Conservation (phyloP, 305 asterid species). For the Solanum hybrid region DNA sequence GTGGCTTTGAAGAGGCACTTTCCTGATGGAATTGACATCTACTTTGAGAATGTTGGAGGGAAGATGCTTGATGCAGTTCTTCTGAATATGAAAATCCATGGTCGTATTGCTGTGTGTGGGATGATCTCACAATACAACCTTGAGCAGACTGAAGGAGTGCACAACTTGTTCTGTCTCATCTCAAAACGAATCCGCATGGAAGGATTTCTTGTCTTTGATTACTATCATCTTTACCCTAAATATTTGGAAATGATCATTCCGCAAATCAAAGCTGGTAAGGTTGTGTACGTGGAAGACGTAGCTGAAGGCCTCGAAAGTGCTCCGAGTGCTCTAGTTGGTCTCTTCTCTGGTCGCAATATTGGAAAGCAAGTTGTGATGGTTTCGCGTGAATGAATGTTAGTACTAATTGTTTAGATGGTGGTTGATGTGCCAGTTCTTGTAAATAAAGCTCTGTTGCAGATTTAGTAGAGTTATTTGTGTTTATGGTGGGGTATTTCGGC, state of each 20-base stretch:
- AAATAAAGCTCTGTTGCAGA: neutral
- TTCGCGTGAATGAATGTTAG: neutral
- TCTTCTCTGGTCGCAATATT: neutral
- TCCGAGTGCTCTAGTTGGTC: neutral
- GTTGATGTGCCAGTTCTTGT: neutral
- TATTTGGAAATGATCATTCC: slow-evolving; percentile 5
- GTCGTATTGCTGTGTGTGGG: slow-evolving; percentile 8
- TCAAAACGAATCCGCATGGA: neutral
- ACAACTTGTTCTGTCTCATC: neutral
- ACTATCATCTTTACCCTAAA: neutral
- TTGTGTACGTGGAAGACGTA: neutral
- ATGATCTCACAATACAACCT: slow-evolving; percentile 9
- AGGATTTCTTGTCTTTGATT: neutral
- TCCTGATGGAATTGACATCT: neutral
- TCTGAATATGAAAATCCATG: slow-evolving; percentile 1
- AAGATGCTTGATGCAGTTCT: neutral
- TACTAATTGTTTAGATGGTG: neutral
- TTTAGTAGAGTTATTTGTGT: neutral
- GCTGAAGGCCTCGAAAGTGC: neutral
- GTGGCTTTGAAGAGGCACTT: neutral
- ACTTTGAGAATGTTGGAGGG: neutral
- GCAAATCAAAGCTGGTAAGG: neutral
- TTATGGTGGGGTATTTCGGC: neutral
- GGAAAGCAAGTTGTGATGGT: neutral
- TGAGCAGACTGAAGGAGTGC: slow-evolving; percentile 1